Conservation (phyloP, 805 yeast genomes). For the Ogataea chonburiensis region DNA sequence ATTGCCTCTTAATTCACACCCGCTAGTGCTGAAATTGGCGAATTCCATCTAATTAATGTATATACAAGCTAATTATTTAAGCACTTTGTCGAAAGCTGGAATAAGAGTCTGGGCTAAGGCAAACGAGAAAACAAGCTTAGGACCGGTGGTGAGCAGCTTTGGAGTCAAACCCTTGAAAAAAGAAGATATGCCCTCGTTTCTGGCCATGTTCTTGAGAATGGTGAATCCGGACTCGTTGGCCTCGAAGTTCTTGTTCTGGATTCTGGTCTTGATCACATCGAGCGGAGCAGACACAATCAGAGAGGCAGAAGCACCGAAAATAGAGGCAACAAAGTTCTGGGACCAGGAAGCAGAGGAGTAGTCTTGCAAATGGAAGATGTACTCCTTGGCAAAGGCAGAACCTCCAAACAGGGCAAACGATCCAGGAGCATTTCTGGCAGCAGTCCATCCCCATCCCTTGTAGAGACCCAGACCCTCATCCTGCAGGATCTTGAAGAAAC, state of each 20-base stretch:
- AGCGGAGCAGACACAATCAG: constrained; percentile 95
- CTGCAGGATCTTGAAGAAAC: constrained; percentile 75
- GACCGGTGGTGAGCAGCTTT: constrained; percentile 95
- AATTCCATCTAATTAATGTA: constrained; percentile 4
- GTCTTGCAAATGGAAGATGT: constrained; percentile 80
- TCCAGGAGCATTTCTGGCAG: constrained; percentile 99
- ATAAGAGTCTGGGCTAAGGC: constrained; percentile 96
- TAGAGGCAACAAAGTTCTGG: constrained; percentile 92
- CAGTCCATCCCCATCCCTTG: constrained; percentile 99
- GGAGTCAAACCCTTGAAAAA: constrained; percentile 98
- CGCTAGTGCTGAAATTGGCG: constrained; percentile 16
- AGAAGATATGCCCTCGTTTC: constrained; percentile 84
- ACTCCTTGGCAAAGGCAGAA: constrained; percentile 97
- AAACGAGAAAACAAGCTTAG: constrained; percentile 95
- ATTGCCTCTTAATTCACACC: constrained; percentile 17
- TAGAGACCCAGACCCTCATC: constrained; percentile 95
- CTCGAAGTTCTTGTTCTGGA: constrained; percentile 94
- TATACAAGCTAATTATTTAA: constrained; percentile 27
- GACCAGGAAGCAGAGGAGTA: constrained; percentile 91
- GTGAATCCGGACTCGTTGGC: constrained; percentile 93
- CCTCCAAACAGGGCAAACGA: constrained; percentile 98
- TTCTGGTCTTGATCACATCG: constrained; percentile 97
- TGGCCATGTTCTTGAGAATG: constrained; percentile 88
- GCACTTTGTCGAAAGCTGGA: constrained; percentile 85
- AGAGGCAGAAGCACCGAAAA: constrained; percentile 95